Evolutionary conservation across 441 rosid species (phyloP).

Genomic region (Populus hybrid): DNA sequence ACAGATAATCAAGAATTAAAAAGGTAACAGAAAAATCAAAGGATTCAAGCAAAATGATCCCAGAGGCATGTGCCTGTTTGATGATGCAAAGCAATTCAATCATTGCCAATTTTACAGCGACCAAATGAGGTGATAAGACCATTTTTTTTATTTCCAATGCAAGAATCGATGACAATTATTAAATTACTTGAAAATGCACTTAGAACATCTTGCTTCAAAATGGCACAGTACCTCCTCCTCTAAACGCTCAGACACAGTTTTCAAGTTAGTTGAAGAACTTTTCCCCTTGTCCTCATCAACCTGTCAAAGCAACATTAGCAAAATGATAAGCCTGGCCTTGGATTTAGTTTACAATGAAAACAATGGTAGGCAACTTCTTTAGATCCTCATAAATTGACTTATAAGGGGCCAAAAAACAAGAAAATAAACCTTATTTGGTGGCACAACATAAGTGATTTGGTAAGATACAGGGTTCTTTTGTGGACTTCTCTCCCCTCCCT

Average conservation of each 20-base stretch:
- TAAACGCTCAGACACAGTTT: slow-evolving; percentile 67
- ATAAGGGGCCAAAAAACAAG: background rate
- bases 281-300: slow-evolving; percentile 74
- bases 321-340: background rate
- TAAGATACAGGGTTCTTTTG: slow-evolving; percentile 68
- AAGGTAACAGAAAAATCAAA: background rate
- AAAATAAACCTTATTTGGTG: slow-evolving; percentile 76
- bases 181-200: background rate
- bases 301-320: slow-evolving; percentile 34
- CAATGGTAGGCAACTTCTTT: slow-evolving; percentile 5
- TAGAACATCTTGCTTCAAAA: background rate
- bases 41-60: background rate
- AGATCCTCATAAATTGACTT: slow-evolving; percentile 3
- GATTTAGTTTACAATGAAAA: background rate
- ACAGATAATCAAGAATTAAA: background rate
- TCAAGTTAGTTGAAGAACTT: slow-evolving; percentile 48
- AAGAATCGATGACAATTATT: background rate
- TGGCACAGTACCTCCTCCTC: slow-evolving; percentile 67
- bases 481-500: slow-evolving; percentile 50
- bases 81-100: background rate
- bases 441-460: slow-evolving; percentile 68
- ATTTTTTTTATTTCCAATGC: background rate
- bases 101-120: background rate
- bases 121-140: background rate
- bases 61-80: background rate